Percentiles rank a stretch among this genome's conserved stretches.
These are phyloP conservation scores for Fusarium coffeatum DNA, from an alignment of 2,329 filamentous ascomycete species.

Conservation along the genomic window DNA sequence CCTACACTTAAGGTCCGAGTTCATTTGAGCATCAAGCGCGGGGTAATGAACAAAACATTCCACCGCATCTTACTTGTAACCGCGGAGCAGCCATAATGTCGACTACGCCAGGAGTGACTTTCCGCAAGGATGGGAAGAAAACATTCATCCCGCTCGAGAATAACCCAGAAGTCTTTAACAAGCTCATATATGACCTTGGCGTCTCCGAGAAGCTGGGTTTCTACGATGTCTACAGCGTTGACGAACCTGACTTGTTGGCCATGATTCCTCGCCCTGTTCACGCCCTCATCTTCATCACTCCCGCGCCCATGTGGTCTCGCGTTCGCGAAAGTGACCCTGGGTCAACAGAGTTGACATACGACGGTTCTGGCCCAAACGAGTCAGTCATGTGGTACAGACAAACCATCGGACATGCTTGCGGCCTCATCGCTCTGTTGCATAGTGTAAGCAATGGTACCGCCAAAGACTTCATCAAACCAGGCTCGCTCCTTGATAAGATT, in stretches of 20 bases:
- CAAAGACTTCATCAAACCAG: conserved; percentile 62
- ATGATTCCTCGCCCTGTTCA: conserved; percentile 78
- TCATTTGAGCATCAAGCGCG: conserved; percentile 5
- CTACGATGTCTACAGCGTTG: conserved; percentile 84
- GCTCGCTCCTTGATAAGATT: conserved; percentile 68
- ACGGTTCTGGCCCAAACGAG: conserved; percentile 59
- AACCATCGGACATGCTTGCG: conserved; percentile 85
- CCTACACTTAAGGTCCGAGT: neutral
- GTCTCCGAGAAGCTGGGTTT: conserved; percentile 76
- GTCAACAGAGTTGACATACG: conserved; percentile 48
- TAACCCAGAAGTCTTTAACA: conserved; percentile 83
- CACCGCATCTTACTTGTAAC: neutral
- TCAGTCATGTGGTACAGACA: conserved; percentile 86
- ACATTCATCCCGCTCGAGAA: conserved; percentile 60
- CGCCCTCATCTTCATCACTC: conserved; percentile 84
- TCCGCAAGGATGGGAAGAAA: conserved; percentile 46
- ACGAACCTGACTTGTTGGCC: conserved; percentile 79
- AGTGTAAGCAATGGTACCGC: conserved; percentile 76
- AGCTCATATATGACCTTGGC: conserved; percentile 77
- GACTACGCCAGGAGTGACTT: conserved; percentile 30
- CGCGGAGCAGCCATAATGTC: conserved; percentile 24
- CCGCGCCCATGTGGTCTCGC: conserved; percentile 63
- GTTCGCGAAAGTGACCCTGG: conserved; percentile 47
- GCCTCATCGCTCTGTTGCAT: conserved; percentile 82
- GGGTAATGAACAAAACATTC: conserved; percentile 8